Evolutionary conservation across 371 early-diverging fungal species (phyloP).

Genomic region (Mucor sp.): DNA sequence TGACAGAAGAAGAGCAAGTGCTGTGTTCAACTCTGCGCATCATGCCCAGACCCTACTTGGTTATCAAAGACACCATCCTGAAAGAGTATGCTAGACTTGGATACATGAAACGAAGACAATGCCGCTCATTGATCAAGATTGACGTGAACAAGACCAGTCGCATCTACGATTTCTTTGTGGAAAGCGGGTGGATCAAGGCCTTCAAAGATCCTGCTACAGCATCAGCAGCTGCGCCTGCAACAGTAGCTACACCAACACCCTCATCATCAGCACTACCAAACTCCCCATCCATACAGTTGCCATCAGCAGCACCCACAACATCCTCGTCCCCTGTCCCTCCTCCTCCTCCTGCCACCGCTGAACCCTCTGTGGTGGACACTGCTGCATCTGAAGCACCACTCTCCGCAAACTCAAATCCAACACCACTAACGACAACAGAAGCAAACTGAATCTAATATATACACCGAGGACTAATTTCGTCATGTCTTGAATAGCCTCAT

Average conservation of each 20-base stretch:
- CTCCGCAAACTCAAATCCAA: neutral
- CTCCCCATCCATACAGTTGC: neutral
- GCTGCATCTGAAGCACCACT: neutral
- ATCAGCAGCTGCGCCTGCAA: neutral
- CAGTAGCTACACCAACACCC: neutral
- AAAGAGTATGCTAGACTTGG: conserved; percentile 82
- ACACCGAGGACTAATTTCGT: conserved; percentile 3
- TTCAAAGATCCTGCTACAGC: conserved; percentile 39
- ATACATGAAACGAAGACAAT: conserved; percentile 70
- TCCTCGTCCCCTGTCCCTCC: neutral
- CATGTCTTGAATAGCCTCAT: neutral
- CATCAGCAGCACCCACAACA: conserved; percentile 2
- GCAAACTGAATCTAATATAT: conserved; percentile 7
- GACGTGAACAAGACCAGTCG: conserved; percentile 85
- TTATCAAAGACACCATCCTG: conserved; percentile 87
- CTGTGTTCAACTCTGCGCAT: conserved; percentile 85
- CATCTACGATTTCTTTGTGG: conserved; percentile 90
- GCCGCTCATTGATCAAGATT: conserved; percentile 81
- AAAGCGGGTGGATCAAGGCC: conserved; percentile 85
- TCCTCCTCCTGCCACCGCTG: neutral
- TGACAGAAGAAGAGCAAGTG: conserved; percentile 77
- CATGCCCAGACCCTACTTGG: conserved; percentile 84
- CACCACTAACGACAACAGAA: conserved; percentile 6
- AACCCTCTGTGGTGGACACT: neutral
- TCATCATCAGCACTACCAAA: neutral